Percentiles rank a stretch among this genome's conserved stretches.
Conservation (phyloP, 768 basidiomycete genomes). For the Butyriboletus loyo region DNA sequence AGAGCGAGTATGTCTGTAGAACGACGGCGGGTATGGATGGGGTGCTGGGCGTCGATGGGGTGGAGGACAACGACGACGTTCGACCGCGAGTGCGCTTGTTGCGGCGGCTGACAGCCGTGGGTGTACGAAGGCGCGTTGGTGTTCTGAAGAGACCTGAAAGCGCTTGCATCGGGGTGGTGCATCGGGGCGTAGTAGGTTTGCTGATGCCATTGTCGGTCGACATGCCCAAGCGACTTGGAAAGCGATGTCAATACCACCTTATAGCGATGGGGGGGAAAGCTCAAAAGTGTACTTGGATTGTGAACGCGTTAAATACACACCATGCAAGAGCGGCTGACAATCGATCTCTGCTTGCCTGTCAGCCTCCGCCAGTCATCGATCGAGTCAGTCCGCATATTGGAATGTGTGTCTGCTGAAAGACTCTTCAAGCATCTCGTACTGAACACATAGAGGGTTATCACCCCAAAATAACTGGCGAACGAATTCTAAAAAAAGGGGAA, state of each 20-base stretch:
- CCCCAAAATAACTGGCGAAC: background rate
- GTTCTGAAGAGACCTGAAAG: slow-evolving; percentile 23
- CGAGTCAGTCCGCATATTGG: background rate
- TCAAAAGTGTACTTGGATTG: background rate
- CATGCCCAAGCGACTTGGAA: slow-evolving; percentile 7
- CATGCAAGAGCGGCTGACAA: slow-evolving; percentile 6
- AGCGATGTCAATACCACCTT: background rate
- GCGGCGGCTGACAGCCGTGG: slow-evolving; percentile 13
- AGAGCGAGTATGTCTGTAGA: slow-evolving; percentile 53
- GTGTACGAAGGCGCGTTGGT: slow-evolving; percentile 22
- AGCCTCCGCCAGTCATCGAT: background rate
- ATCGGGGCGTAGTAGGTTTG: slow-evolving; percentile 7
- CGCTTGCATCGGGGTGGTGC: slow-evolving; percentile 11
- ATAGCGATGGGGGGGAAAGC: background rate
- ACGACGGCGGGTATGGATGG: slow-evolving; percentile 42
- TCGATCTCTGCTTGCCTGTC: background rate
- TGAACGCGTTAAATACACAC: background rate
- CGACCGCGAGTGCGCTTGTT: slow-evolving; percentile 20
- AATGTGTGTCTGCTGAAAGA: background rate
- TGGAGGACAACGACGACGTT: slow-evolving; percentile 5
- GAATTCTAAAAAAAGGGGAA: background rate
- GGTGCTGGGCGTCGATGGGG: slow-evolving; percentile 6
- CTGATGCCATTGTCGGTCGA: background rate
- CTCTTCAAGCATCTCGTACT: too few relatives aligned
- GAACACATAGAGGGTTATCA: too few relatives aligned